These are phyloP conservation scores for Oryza glaberrima DNA, from an alignment of 176 grass and related monocot species.

Conservation along the genomic window DNA sequence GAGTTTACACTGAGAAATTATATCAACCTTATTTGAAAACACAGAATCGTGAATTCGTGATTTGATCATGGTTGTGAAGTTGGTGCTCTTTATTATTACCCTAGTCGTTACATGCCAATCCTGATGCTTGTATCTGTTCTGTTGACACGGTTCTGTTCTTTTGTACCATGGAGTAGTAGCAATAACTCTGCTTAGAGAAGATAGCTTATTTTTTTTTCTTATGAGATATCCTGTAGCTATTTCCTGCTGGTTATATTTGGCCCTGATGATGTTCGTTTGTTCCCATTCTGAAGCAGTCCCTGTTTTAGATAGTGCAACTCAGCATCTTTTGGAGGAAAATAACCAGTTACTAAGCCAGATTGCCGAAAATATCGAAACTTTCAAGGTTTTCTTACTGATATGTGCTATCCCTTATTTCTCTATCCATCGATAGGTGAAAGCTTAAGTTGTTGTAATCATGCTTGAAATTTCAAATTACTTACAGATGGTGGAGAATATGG, in stretches of 20 bases:
- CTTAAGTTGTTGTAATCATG: constrained; percentile 34
- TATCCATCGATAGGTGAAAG: constrained; percentile 29
- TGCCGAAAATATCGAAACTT: constrained; percentile 63
- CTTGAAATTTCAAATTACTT: constrained; percentile 39
- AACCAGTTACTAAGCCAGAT: constrained; percentile 68
- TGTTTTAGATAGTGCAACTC: constrained; percentile 60
- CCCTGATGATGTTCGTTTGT: constrained; percentile 26
- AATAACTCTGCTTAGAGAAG: constrained; percentile 9
- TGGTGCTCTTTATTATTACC: not conserved
- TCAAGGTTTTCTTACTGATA: constrained; percentile 51
- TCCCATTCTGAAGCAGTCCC: constrained; percentile 42
- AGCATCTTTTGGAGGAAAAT: constrained; percentile 71
- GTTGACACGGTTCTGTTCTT: not conserved
- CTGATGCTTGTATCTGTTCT: not conserved
- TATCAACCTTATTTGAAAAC: not conserved
- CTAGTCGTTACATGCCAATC: not conserved
- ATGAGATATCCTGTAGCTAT: constrained; percentile 30
- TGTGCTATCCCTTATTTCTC: constrained; percentile 20
- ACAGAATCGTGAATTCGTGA: constrained; percentile 4
- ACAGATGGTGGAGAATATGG: constrained; percentile 54
- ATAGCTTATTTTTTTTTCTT: not conserved
- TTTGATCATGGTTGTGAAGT: not conserved
- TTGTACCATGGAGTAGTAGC: constrained; percentile 13
- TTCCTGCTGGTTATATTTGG: constrained; percentile 17
- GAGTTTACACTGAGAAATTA: not conserved